These are phyloP conservation scores for Pseudopithomyces maydicus DNA, from an alignment of 2,329 filamentous ascomycete species.

Conservation along the genomic window DNA sequence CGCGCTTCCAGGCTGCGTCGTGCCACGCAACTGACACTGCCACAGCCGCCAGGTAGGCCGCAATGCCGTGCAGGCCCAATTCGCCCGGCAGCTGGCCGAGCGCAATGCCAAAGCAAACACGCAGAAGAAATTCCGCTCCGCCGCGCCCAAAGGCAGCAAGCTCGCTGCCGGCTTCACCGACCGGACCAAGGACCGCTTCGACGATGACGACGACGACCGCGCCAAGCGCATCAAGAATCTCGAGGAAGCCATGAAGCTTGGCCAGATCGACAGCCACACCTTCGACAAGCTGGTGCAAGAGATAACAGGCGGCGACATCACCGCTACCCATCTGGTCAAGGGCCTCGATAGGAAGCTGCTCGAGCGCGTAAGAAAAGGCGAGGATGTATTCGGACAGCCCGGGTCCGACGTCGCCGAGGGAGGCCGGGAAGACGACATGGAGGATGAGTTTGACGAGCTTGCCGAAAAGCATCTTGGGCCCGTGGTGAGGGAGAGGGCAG, in stretches of 20 bases:
- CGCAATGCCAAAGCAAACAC: conserved; percentile 61
- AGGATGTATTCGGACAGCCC: conserved; percentile 52
- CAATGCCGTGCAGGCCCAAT: conserved; percentile 65
- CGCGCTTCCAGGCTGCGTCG: not conserved
- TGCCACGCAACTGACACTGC: conserved; percentile 11
- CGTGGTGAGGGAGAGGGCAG: conserved; percentile 62
- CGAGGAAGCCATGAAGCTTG: conserved; percentile 80
- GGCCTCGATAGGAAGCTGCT: conserved; percentile 86
- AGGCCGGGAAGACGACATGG: conserved; percentile 40
- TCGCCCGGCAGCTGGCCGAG: conserved; percentile 83
- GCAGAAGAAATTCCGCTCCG: conserved; percentile 76
- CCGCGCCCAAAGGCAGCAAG: conserved; percentile 81
- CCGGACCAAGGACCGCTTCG: conserved; percentile 68
- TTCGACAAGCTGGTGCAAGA: conserved; percentile 77
- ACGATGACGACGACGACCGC: conserved; percentile 59
- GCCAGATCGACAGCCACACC: conserved; percentile 78
- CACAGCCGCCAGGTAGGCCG: conserved; percentile 66
- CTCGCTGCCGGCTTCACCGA: conserved; percentile 83
- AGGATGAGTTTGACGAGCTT: conserved; percentile 58
- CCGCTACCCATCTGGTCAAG: conserved; percentile 86
- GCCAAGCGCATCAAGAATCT: conserved; percentile 74
- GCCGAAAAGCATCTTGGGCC: conserved; percentile 72
- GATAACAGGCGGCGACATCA: conserved; percentile 80
- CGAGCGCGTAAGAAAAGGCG: conserved; percentile 70
- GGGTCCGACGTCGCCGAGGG: conserved; percentile 43